These are phyloP conservation scores for Ceratocystis colombiana DNA, from an alignment of 2,329 filamentous ascomycete species.

Conservation along the genomic window DNA sequence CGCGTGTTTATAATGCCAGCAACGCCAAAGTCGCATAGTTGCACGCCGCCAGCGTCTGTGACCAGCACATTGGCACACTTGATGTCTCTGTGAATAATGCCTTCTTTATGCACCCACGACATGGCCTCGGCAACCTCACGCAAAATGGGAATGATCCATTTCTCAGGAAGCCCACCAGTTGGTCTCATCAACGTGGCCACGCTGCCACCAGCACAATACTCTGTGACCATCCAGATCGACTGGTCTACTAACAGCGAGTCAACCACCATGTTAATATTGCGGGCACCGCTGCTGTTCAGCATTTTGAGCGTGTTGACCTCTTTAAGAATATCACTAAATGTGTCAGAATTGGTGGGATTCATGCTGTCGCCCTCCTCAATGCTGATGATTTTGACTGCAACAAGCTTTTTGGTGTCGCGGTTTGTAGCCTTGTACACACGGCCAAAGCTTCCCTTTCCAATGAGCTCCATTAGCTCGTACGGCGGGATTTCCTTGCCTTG, in stretches of 20 bases:
- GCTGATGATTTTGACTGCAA: constrained; percentile 65
- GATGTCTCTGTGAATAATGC: constrained; percentile 45
- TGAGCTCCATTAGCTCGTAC: constrained; percentile 53
- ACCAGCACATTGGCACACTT: constrained; percentile 55
- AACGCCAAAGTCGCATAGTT: constrained; percentile 59
- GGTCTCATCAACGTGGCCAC: constrained; percentile 48
- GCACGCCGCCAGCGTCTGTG: constrained; percentile 52
- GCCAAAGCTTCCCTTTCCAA: constrained; percentile 57
- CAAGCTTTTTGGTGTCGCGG: constrained; percentile 37
- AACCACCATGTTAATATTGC: constrained; percentile 56
- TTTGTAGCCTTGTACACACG: constrained; percentile 51
- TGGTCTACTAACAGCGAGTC: constrained; percentile 54
- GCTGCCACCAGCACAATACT: constrained; percentile 58
- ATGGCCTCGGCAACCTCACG: constrained; percentile 42
- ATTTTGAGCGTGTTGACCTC: constrained; percentile 48
- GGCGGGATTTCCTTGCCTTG: constrained; percentile 46
- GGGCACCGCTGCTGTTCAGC: constrained; percentile 50
- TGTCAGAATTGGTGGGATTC: constrained; percentile 45
- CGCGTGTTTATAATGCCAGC: constrained; percentile 54
- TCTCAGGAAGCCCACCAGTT: constrained; percentile 41
- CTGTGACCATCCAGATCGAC: constrained; percentile 58
- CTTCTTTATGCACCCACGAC: constrained; percentile 42
- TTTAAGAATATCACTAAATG: constrained; percentile 44
- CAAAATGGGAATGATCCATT: constrained; percentile 44
- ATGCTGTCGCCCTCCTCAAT: constrained; percentile 59